Percentiles rank a stretch among this genome's conserved stretches.
These are phyloP conservation scores for Sphaerostilbella broomeana DNA, from an alignment of 2,329 filamentous ascomycete species.

Conservation along the genomic window DNA sequence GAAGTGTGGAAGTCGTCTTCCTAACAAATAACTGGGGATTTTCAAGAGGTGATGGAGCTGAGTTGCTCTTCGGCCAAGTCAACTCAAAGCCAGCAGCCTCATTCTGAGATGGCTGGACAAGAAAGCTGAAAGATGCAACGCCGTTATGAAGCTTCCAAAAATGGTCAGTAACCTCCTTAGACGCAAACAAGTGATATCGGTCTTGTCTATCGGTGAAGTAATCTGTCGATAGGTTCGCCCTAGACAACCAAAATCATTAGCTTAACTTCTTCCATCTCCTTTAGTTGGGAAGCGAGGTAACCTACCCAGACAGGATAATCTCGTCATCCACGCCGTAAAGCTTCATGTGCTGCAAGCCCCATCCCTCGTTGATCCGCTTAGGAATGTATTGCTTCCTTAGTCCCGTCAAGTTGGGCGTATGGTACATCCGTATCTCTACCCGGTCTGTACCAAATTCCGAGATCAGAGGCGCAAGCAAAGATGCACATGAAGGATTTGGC, in stretches of 20 bases:
- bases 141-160: constrained; percentile 72
- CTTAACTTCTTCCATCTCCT: not conserved
- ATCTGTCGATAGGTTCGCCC: constrained; percentile 81
- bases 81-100: constrained; percentile 52
- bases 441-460: constrained; percentile 74
- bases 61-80: constrained; percentile 70
- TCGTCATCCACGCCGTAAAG: constrained; percentile 93
- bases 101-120: constrained; percentile 56
- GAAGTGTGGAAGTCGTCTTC: constrained; percentile 60
- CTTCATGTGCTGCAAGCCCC: constrained; percentile 99
- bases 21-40: constrained; percentile 63
- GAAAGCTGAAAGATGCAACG: constrained; percentile 75
- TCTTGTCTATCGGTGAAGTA: constrained; percentile 97
- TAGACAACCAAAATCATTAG: constrained; percentile 19
- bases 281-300: not conserved
- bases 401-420: constrained; percentile 91
- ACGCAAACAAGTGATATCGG: constrained; percentile 85
- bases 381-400: constrained; percentile 78
- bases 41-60: constrained; percentile 66
- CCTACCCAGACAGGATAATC: constrained; percentile 83
- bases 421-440: constrained; percentile 94
- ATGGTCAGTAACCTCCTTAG: constrained; percentile 71
- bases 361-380: constrained; percentile 90
- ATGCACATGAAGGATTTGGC: constrained; percentile 79
- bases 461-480: constrained; percentile 76